A percentile compares a stretch with the other conserved stretches of the same genome.
Conservation (phyloP, 495 filamentous ascomycete species). For the Hypomontagnella submonticulosa region DNA sequence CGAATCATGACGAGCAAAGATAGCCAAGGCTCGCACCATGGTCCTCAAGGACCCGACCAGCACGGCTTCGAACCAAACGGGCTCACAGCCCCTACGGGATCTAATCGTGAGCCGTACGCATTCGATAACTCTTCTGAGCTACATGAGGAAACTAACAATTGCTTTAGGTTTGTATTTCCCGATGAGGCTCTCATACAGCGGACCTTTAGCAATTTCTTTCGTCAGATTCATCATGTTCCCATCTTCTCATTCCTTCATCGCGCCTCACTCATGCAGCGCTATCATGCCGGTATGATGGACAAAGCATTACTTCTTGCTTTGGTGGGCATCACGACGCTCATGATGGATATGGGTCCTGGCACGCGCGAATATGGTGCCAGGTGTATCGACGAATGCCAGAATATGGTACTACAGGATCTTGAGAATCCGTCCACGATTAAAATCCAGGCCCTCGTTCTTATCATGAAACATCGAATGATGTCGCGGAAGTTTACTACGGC, state of each 20-base stretch:
- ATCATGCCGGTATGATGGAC: constrained; percentile 61
- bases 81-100: constrained; percentile 17
- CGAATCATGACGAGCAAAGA: constrained; percentile 45
- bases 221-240: constrained; percentile 62
- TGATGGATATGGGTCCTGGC: constrained; percentile 57
- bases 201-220: constrained; percentile 61
- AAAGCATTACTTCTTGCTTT: constrained; percentile 58
- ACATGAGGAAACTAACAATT: constrained; percentile 33
- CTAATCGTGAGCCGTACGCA: constrained; percentile 45
- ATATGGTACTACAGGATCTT: constrained; percentile 54
- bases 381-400: constrained; percentile 60
- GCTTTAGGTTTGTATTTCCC: constrained; percentile 45
- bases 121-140: constrained; percentile 7
- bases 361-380: constrained; percentile 56
- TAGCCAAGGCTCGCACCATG: constrained; percentile 45
- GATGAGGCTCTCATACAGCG: constrained; percentile 55
- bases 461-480: constrained; percentile 61
- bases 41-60: constrained; percentile 34
- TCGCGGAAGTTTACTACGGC: constrained; percentile 58
- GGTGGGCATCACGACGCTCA: constrained; percentile 59
- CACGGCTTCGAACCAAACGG: constrained; percentile 29
- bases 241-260: constrained; percentile 63
- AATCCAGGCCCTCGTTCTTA: constrained; percentile 60
- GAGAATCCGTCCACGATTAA: constrained; percentile 60
- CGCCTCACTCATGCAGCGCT: constrained; percentile 62